Conservation (phyloP, 306 rosid species). For the Cucurbita ficifolia region DNA sequence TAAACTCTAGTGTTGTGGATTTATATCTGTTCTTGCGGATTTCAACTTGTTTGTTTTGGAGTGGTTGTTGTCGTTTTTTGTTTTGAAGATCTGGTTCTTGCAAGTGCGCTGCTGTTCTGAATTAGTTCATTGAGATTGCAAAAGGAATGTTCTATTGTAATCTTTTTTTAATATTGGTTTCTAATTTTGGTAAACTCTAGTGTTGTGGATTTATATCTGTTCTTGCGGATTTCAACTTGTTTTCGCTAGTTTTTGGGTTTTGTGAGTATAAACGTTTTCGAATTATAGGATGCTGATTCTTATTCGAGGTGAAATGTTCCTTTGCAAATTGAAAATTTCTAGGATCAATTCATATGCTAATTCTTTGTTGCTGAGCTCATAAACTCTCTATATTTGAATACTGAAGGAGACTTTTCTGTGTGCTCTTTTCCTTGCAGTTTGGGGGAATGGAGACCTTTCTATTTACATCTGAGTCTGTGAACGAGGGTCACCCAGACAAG, state of each 20-base stretch:
- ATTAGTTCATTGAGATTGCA: neutral
- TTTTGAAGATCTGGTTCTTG: neutral
- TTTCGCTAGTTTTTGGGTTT: neutral
- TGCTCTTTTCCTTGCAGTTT: conserved; percentile 1
- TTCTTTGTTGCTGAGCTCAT: neutral
- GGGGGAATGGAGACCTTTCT: conserved; percentile 25
- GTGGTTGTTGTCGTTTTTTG: neutral
- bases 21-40: neutral
- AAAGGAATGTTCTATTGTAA: neutral
- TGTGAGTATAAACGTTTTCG: neutral
- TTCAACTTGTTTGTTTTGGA: neutral
- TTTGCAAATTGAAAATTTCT: neutral
- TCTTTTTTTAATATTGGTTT: neutral
- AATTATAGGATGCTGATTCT: neutral
- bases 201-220: neutral
- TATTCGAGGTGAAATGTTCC: neutral
- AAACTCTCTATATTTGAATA: neutral
- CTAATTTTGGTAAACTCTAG: neutral
- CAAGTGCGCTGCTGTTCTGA: neutral
- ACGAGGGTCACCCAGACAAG: conserved; percentile 45
- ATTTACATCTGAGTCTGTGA: conserved; percentile 33
- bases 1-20: neutral
- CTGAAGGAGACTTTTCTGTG: neutral
- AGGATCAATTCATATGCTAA: neutral
- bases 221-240: neutral